These are phyloP conservation scores for Candida pseudofarinosa DNA, from an alignment of 805 yeast species.

Conservation along the genomic window DNA sequence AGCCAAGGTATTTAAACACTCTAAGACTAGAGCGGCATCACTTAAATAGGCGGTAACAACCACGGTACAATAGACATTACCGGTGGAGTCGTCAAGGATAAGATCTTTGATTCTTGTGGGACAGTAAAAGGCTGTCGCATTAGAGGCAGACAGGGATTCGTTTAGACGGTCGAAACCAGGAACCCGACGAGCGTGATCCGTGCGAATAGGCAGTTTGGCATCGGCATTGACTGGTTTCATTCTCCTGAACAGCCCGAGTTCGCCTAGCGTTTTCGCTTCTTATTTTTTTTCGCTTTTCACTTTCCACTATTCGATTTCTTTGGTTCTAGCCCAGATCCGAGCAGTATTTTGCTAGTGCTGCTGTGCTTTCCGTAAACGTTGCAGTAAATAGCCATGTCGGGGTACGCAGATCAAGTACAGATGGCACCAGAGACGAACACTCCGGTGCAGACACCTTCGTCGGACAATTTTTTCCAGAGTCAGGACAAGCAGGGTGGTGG, in stretches of 20 bases:
- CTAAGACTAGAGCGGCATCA: background rate
- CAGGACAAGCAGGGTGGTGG: constrained; percentile 1
- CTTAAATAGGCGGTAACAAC: background rate
- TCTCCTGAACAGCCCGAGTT: too few relatives aligned
- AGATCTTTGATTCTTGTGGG: background rate
- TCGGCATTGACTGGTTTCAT: background rate
- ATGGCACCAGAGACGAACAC: constrained; percentile 29
- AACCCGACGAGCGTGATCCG: background rate
- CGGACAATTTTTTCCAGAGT: constrained; percentile 20
- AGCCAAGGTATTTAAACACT: background rate
- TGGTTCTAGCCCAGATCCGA: background rate
- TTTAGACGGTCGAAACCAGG: background rate
- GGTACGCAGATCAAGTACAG: constrained; percentile 11
- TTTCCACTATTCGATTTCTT: background rate
- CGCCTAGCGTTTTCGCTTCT: background rate
- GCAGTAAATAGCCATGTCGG: constrained; percentile 20
- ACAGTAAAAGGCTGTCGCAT: background rate
- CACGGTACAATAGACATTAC: background rate
- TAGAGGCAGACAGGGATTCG: background rate
- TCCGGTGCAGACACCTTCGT: constrained; percentile 38
- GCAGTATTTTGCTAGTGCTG: background rate
- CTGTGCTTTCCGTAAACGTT: background rate
- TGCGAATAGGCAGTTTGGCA: background rate
- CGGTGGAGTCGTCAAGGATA: background rate
- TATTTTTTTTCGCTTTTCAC: background rate